A percentile compares a stretch with the other conserved stretches of the same genome.
These are phyloP conservation scores for Pontederia paniculata DNA, from an alignment of 176 grass and related monocot species.

Conservation along the genomic window DNA sequence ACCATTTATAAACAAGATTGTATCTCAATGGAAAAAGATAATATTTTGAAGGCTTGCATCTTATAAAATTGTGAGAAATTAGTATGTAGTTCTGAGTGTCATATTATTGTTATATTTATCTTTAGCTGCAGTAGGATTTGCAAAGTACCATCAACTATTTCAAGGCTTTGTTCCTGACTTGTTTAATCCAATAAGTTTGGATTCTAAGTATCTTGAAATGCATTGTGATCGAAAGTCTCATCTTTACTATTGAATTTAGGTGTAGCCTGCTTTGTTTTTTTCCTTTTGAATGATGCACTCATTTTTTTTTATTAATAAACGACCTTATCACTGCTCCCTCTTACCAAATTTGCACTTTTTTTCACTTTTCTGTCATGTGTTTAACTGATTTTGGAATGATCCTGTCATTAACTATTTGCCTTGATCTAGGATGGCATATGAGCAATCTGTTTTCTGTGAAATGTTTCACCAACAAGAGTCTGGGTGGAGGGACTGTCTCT, in stretches of 20 bases:
- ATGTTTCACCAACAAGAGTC: constrained; percentile 98
- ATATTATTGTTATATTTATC: no score
- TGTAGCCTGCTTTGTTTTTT: background rate
- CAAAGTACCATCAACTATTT: no score
- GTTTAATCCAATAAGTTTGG: no score
- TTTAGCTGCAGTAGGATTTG: no score
- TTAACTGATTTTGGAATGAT: background rate
- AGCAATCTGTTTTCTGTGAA: constrained; percentile 82
- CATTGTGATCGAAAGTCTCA: background rate
- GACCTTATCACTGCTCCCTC: background rate
- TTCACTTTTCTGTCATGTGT: background rate
- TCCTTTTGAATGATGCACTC: background rate
- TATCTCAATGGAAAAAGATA: no score
- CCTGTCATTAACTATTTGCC: constrained; percentile 7
- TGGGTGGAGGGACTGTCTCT: constrained; percentile 95
- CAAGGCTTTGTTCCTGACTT: no score
- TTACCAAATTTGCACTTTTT: background rate
- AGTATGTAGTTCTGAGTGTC: no score
- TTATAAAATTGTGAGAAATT: no score
- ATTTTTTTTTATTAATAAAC: background rate
- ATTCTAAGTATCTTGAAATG: background rate
- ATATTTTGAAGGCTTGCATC: no score
- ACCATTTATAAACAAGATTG: no score
- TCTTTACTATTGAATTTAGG: background rate
- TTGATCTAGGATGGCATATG: constrained; percentile 60